A percentile compares a stretch with the other conserved stretches of the same genome.
phyloP scores from a whole-genome alignment of 768 basidiomycete genomes.

The Amanita subjunquillea region DNA sequence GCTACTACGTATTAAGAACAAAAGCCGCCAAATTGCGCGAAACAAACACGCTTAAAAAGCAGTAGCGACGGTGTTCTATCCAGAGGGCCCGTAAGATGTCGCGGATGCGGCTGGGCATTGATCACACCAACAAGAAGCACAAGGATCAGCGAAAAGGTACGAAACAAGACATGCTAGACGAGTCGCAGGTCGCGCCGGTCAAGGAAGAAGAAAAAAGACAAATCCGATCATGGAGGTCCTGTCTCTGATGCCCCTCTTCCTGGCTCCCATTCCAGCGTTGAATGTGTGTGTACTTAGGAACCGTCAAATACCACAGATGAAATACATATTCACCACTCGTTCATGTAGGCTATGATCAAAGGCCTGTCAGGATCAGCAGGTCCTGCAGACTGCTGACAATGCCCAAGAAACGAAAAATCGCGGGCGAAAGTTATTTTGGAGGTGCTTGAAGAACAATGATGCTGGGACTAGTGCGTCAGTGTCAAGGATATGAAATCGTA shows the following conservation, averaged over 20 bases:
- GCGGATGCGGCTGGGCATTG: not conserved
- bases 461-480: not conserved
- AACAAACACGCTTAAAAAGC: constrained; percentile 2
- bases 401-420: not conserved
- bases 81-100: not conserved
- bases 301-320: too few species aligned
- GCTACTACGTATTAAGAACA: not conserved
- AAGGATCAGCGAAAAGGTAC: constrained; percentile 10
- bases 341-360: too few species aligned
- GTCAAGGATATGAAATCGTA: too few species aligned
- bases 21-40: not conserved
- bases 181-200: not conserved
- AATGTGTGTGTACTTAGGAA: too few species aligned
- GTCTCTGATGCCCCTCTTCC: too few species aligned
- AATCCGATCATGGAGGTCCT: too few species aligned
- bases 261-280: too few species aligned
- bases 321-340: too few species aligned
- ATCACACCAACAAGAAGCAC: constrained; percentile 5
- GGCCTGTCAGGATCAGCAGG: too few species aligned
- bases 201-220: constrained; percentile 7
- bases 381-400: too few species aligned
- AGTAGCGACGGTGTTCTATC: not conserved
- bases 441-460: not conserved
- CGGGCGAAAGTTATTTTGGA: not conserved
- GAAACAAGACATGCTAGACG: constrained; percentile 1